phyloP scores from a whole-genome alignment of 192 early-diverging fungal genomes.

The Umbelopsis isabellina region DNA sequence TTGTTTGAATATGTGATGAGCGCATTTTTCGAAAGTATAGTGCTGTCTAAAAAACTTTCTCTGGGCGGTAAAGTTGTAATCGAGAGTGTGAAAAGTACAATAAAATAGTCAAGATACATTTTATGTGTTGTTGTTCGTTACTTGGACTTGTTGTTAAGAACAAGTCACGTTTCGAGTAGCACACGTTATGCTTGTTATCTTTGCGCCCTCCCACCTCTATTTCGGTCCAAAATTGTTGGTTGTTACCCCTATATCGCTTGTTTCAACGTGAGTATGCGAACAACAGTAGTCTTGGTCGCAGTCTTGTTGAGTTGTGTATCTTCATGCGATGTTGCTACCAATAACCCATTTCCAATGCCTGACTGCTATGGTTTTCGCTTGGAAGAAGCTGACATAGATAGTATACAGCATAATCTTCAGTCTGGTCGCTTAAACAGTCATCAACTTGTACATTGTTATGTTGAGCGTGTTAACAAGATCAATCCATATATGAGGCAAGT shows the following conservation, averaged over 20 bases:
- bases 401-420: neutral
- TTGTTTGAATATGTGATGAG: neutral
- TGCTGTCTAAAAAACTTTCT: neutral
- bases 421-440: constrained; percentile 7
- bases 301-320: neutral
- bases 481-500: constrained; percentile 12
- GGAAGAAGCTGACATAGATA: constrained; percentile 17
- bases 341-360: constrained; percentile 18
- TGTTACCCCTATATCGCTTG: too few species aligned
- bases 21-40: neutral
- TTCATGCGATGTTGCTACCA: neutral
- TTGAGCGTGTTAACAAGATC: neutral
- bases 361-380: constrained; percentile 16
- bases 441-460: constrained; percentile 25
- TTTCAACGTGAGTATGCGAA: neutral
- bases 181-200: too few species aligned
- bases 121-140: too few species aligned
- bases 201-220: neutral
- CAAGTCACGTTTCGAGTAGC: too few species aligned
- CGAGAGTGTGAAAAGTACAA: too few species aligned
- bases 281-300: neutral
- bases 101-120: too few species aligned
- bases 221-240: neutral
- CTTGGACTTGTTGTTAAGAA: too few species aligned
- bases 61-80: too few species aligned